Evolutionary conservation across 2,329 filamentous ascomycete species (phyloP).

Genomic region (Pseudogymnoascus sp.): DNA sequence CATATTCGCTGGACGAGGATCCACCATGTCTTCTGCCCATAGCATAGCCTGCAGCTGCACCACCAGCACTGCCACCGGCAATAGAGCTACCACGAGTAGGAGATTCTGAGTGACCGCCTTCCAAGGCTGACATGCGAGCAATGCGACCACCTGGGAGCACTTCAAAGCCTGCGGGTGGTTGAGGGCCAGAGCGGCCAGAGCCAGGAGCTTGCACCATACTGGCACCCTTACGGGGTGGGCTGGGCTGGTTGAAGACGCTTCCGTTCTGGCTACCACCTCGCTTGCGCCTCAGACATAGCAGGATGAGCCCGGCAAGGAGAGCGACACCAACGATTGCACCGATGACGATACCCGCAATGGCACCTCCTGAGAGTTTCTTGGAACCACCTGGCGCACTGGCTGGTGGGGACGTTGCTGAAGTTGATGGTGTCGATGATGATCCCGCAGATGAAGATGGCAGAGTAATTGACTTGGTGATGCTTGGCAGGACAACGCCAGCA

Average conservation of each 20-base stretch:
- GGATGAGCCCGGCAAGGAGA: conserved; percentile 57
- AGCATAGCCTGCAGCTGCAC: conserved; percentile 41
- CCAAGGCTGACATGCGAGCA: conserved; percentile 89
- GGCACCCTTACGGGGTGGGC: conserved; percentile 52
- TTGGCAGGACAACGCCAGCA: conserved; percentile 66
- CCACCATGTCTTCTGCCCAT: conserved; percentile 42
- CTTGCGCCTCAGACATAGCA: conserved; percentile 40
- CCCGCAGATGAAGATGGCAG: conserved; percentile 45
- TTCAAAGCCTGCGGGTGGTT: conserved; percentile 49
- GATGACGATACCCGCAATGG: conserved; percentile 84
- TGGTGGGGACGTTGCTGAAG: conserved; percentile 14
- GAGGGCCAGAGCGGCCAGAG: conserved; percentile 34
- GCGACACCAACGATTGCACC: conserved; percentile 65
- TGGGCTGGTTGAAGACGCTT: conserved; percentile 84
- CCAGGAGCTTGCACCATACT: conserved; percentile 31
- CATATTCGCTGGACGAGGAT: conserved; percentile 65
- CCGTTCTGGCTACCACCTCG: conserved; percentile 53
- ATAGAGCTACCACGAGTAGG: conserved; percentile 28
- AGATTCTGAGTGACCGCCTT: conserved; percentile 60
- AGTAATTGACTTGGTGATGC: conserved; percentile 60
- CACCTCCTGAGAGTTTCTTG: conserved; percentile 64
- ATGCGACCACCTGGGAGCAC: conserved; percentile 81
- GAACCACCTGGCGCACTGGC: conserved; percentile 21
- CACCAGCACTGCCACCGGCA: conserved; percentile 37
- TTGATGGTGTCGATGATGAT: conserved; percentile 13